Evolutionary conservation across 1,284 basidiomycete species (phyloP).

Genomic region (Heterobasidion irregulare): DNA sequence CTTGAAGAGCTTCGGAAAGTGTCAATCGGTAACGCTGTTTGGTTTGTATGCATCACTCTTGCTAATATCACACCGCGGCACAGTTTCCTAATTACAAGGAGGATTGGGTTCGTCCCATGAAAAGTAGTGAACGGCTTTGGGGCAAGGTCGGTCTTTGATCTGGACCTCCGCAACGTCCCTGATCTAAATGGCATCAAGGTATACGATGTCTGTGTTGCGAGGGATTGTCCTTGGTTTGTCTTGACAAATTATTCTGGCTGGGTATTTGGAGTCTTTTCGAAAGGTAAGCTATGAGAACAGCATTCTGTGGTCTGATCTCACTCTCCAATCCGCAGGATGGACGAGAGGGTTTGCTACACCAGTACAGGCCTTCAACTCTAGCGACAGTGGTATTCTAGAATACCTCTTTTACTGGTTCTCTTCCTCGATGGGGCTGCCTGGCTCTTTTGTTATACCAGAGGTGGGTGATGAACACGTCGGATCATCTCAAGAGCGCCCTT

Average conservation of each 20-base stretch:
- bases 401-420: slow-evolving; percentile 21
- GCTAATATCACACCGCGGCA: background rate
- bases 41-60: background rate
- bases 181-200: slow-evolving; percentile 29
- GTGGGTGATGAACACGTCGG: slow-evolving; percentile 17
- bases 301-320: background rate
- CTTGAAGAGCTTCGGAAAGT: slow-evolving; percentile 42
- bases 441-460: slow-evolving; percentile 19
- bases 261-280: slow-evolving; percentile 64
- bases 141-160: slow-evolving; percentile 35
- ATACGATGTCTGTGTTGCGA: slow-evolving; percentile 53
- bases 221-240: slow-evolving; percentile 53
- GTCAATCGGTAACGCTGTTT: slow-evolving; percentile 31
- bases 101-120: background rate
- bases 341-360: slow-evolving; percentile 31
- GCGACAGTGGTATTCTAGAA: slow-evolving; percentile 17
- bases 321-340: slow-evolving; percentile 34
- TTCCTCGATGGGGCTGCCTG: slow-evolving; percentile 15
- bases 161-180: background rate
- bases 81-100: slow-evolving; percentile 12
- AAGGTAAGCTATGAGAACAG: slow-evolving; percentile 29
- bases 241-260: slow-evolving; percentile 61
- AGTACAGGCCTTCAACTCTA: slow-evolving; percentile 4
- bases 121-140: slow-evolving; percentile 46
- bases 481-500: slow-evolving; percentile 22